Base-by-base conservation (phyloP, 768 basidiomycete genomes). In the Lactarius evosmus region DNA sequence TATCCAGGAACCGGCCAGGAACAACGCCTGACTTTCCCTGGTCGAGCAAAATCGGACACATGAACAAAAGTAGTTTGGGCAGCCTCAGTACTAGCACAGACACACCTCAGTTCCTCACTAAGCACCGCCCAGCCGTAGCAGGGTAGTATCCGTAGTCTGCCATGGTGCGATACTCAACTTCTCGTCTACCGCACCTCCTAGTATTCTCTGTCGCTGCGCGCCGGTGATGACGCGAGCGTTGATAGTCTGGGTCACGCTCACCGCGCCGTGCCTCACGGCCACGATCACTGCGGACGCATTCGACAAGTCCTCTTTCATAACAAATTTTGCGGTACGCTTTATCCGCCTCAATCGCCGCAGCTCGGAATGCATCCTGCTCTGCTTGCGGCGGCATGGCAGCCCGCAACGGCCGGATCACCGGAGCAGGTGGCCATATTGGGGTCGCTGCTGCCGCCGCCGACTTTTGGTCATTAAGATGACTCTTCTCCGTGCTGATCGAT, bases 171-270 rank as follows among this genome's bases (percentile, higher is more conserved):
- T 57, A 56, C 38, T 65, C 64, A 7, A 56, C 64, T 38, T 65
- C 59, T 29, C 64, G 49, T 34, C 16, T 32, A 16, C 38, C 38
- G 30, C n/a, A 33, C 64, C 50, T 56, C 34, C 49, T 56, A 12
- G 55, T 14, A 8, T 29, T 51, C 59, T 65, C 64, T 30, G 64
- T 61, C 16, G 46, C 64, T 22, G 64, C 55, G 27, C 59, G 59
- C 12, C 27, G 60, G 33, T 61, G 64, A 46, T 61, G 55, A 38
- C 60, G 64, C 32, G 29, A 16, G 46, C 58, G 63, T 12, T 56
- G 54, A 40, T 25, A 40, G 33, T 41, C 58, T 9, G 58, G 9
- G 5, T 52, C 50, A 11, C 60, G 64, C 40, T 61, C 60, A 30
- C 22, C 38, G 16, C 54, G 50, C 14, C 32, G 55, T 9, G 38